Conservation (phyloP, 2,329 filamentous ascomycete genomes). For the Scytalidium sp. region DNA sequence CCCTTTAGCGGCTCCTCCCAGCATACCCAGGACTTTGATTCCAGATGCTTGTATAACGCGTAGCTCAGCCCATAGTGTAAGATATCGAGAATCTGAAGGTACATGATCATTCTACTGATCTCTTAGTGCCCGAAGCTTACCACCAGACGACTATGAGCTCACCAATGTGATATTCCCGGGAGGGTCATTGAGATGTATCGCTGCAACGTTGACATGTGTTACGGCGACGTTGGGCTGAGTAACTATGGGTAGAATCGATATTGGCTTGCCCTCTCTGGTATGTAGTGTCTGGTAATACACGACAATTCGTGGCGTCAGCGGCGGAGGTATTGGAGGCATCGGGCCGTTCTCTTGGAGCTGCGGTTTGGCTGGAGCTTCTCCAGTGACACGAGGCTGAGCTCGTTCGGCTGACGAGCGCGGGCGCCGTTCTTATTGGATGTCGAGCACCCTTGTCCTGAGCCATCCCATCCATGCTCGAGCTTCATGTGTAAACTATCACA, state of each 20-base stretch:
- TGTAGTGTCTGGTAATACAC: slow-evolving; percentile 67
- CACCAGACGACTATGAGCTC: no score
- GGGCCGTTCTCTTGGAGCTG: not conserved
- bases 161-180: slow-evolving; percentile 43
- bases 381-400: not conserved
- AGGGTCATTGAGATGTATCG: slow-evolving; percentile 74
- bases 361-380: not conserved
- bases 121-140: no score
- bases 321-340: slow-evolving; percentile 26
- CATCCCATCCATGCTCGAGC: no score
- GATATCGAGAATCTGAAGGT: slow-evolving; percentile 64
- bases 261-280: slow-evolving; percentile 45
- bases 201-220: slow-evolving; percentile 84
- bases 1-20: slow-evolving; percentile 80
- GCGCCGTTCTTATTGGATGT: not conserved
- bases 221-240: slow-evolving; percentile 51
- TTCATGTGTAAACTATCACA: no score
- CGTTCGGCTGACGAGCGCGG: not conserved
- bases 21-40: slow-evolving; percentile 80
- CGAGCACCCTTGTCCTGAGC: not conserved
- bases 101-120: slow-evolving; percentile 69
- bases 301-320: slow-evolving; percentile 35
- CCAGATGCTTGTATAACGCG: slow-evolving; percentile 67
- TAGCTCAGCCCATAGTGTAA: slow-evolving; percentile 76
- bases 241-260: slow-evolving; percentile 55